These are phyloP conservation scores for Rostrohypoxylon terebratum DNA, from an alignment of 495 filamentous ascomycete species.

Conservation along the genomic window DNA sequence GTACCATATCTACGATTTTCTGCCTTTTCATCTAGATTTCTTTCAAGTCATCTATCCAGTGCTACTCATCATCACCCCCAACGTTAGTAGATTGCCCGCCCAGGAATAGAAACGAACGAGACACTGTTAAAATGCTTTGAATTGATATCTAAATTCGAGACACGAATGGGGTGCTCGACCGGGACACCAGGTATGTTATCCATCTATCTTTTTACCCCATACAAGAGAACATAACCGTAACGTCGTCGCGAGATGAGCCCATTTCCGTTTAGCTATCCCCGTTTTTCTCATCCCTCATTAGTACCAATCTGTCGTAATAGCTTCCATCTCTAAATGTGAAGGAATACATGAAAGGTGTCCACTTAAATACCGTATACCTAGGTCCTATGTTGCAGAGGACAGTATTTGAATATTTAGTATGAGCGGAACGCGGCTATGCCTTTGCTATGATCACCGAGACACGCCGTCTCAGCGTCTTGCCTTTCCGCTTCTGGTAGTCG, in stretches of 20 bases:
- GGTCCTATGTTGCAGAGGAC: background rate
- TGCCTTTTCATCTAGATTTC: too few relatives aligned
- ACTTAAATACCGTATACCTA: background rate
- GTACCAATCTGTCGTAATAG: background rate
- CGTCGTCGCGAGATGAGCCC: conserved; percentile 12
- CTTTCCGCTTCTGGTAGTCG: conserved; percentile 12
- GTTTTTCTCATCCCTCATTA: background rate
- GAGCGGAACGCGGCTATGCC: background rate
- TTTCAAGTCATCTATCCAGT: background rate
- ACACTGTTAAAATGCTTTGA: background rate
- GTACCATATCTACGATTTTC: too few relatives aligned
- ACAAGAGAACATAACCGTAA: conserved; percentile 19
- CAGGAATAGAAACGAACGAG: too few relatives aligned
- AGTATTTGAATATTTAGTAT: background rate
- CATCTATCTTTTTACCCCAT: conserved; percentile 22
- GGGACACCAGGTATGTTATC: conserved; percentile 26
- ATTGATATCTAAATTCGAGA: background rate
- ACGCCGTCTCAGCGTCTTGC: conserved; percentile 6
- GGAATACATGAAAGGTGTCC: background rate
- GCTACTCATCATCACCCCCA: background rate
- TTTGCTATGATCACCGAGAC: background rate
- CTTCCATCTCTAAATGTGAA: background rate
- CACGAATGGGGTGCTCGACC: conserved; percentile 14
- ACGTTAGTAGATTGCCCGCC: too few relatives aligned
- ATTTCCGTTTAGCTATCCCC: conserved; percentile 1